Evolutionary conservation across 768 basidiomycete species (phyloP), one percentile per base, ranked within the genome.

Genomic region (Tricholomella constricta): DNA sequence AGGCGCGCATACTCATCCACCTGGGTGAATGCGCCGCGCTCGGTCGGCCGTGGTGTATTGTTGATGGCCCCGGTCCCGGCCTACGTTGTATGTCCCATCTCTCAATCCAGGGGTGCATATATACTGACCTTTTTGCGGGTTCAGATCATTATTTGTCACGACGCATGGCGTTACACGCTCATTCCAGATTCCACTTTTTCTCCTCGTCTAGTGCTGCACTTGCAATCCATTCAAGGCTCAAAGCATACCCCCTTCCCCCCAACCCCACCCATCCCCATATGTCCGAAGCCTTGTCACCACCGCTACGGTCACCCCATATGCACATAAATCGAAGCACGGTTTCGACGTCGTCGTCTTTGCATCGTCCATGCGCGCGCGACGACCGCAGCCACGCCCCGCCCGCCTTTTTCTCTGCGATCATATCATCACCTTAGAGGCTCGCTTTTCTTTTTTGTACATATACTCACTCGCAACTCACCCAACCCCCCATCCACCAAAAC

Each of bases 401-500:
- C 42, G 27, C 41, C 23, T 43, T 43, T 26, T 43, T 19, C 25
- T 43, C 6, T 43, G 38, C 38, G 38, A 40, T 22, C 23, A 40
- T 29, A 43, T 43, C 42, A 43, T 27, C 42, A 29, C 15, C 27
- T n/a, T 43, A 43, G 23, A 43, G 42, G 27, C 27, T 43, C 25
- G n/a, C n/a, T n/a, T n/a, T n/a, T n/a, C 27, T 9, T 43, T 42
- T 27, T 15, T 43, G 27, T 29, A 27, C 27, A 29, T 43, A 43
- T 43, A 43, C 42, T 43, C 42, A 43, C 42, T 26, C 42, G 27
- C 42, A 29, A 43, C 42, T 43, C 26, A 29, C 25, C 42, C 26
- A 7, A 4, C 42, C 5, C 19, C 22, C 20, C 41, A 25, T 7
- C 20, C 15, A 6, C 41, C 8, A 15, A 19, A 2, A 10, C 3